Evolutionary conservation across 768 basidiomycete species (phyloP).

Genomic region (Pleurotus platypus): DNA sequence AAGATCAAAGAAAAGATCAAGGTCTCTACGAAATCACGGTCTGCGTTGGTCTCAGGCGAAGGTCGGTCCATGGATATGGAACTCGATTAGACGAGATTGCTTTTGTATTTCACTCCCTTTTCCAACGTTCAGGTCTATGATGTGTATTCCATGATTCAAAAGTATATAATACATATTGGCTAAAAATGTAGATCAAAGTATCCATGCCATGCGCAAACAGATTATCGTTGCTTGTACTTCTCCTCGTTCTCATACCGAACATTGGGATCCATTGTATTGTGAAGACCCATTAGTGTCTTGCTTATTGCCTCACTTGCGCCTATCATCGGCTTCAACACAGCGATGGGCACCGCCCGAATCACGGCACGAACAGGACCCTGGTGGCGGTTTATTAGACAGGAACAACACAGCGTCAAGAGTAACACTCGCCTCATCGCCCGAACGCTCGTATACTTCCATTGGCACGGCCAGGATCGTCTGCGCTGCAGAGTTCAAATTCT

Average conservation of each 20-base stretch:
- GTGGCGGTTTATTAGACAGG: slow-evolving; percentile 8
- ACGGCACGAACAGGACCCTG: slow-evolving; percentile 93
- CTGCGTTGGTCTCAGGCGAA: slow-evolving; percentile 77
- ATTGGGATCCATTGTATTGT: slow-evolving; percentile 89
- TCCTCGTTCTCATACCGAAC: slow-evolving; percentile 81
- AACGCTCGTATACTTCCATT: slow-evolving; percentile 97
- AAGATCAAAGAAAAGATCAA: slow-evolving; percentile 78
- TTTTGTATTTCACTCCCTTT: slow-evolving; percentile 10
- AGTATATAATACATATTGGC: slow-evolving; percentile 10
- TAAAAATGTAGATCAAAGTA: slow-evolving; percentile 12
- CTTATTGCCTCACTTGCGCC: slow-evolving; percentile 96
- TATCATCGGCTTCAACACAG: slow-evolving; percentile 97
- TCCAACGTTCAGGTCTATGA: slow-evolving; percentile 12
- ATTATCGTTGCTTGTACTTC: slow-evolving; percentile 85
- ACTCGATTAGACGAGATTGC: slow-evolving; percentile 47
- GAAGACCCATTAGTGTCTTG: slow-evolving; percentile 90
- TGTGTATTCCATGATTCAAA: background rate
- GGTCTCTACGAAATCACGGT: slow-evolving; percentile 56
- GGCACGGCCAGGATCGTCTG: slow-evolving; percentile 98
- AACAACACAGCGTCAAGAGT: background rate
- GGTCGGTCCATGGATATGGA: slow-evolving; percentile 93
- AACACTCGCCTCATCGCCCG: slow-evolving; percentile 77
- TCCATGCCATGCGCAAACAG: slow-evolving; percentile 10
- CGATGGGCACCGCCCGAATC: slow-evolving; percentile 95
- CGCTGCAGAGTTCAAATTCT: slow-evolving; percentile 88